A percentile compares a stretch with the other conserved stretches of the same genome.
phyloP scores from a whole-genome alignment of 179 eudicot species.

The Carnegiea gigantea region DNA sequence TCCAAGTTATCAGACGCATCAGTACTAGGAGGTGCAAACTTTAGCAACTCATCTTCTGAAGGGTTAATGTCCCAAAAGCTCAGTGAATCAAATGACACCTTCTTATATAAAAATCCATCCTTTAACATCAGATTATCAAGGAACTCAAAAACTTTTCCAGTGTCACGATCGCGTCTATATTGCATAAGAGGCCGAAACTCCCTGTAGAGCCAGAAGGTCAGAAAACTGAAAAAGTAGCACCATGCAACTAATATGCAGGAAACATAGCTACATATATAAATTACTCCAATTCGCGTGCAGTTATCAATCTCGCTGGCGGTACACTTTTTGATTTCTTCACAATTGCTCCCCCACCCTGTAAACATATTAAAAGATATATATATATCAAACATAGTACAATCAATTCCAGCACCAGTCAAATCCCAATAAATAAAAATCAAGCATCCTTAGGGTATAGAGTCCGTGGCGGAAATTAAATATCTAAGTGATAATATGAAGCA shows the following conservation, averaged over 20 bases:
- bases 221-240: constrained; percentile 13
- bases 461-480: background rate
- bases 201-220: constrained; percentile 44
- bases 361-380: background rate
- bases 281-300: constrained; percentile 91
- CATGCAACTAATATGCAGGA: constrained; percentile 1
- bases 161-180: constrained; percentile 78
- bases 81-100: constrained; percentile 74
- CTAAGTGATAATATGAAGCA: background rate
- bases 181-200: constrained; percentile 88
- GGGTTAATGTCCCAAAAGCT: constrained; percentile 75
- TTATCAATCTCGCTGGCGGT: constrained; percentile 77
- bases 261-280: constrained; percentile 13
- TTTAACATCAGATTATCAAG: constrained; percentile 86
- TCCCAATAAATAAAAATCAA: background rate
- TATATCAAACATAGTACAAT: background rate
- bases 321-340: constrained; percentile 48
- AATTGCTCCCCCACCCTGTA: constrained; percentile 76
- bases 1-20: constrained; percentile 66
- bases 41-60: constrained; percentile 74
- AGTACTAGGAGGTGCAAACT: constrained; percentile 60
- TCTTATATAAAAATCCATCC: constrained; percentile 86
- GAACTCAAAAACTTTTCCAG: constrained; percentile 64
- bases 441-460: background rate
- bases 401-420: background rate